phyloP scores from a whole-genome alignment of 2,329 filamentous ascomycete species.

The Talaromyces sp. region DNA sequence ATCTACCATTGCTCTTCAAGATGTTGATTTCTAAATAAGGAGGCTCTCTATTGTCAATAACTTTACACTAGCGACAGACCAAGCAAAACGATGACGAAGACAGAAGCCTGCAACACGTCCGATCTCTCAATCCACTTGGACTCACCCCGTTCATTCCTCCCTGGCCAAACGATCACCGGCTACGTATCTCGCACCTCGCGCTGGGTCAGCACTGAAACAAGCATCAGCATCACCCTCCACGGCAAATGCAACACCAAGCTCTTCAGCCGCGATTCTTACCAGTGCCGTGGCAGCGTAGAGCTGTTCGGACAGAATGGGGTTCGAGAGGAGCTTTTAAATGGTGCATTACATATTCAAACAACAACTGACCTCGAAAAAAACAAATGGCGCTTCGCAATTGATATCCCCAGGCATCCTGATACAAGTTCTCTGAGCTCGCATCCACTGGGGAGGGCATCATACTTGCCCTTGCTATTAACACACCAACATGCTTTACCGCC shows the following conservation, averaged over 20 bases:
- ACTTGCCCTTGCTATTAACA: background rate
- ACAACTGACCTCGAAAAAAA: background rate
- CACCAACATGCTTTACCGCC: background rate
- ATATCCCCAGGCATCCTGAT: background rate
- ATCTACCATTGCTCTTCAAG: background rate
- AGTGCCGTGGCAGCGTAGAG: background rate
- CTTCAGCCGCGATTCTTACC: background rate
- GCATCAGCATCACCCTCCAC: background rate
- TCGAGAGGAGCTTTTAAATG: background rate
- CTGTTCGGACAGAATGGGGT: background rate
- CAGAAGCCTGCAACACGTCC: background rate
- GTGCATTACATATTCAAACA: background rate
- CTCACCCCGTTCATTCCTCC: background rate
- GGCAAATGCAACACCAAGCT: background rate
- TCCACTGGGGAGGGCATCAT: background rate
- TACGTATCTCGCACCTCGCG: background rate
- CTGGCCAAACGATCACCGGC: background rate
- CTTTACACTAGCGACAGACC: background rate
- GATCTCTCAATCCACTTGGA: background rate
- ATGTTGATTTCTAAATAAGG: background rate
- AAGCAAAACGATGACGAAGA: background rate
- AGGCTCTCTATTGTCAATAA: background rate
- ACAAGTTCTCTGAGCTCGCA: background rate
- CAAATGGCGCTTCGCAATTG: background rate
- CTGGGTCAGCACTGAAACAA: background rate